These are phyloP conservation scores for Alternaria atra DNA, from an alignment of 2,329 filamentous ascomycete species.

Conservation along the genomic window DNA sequence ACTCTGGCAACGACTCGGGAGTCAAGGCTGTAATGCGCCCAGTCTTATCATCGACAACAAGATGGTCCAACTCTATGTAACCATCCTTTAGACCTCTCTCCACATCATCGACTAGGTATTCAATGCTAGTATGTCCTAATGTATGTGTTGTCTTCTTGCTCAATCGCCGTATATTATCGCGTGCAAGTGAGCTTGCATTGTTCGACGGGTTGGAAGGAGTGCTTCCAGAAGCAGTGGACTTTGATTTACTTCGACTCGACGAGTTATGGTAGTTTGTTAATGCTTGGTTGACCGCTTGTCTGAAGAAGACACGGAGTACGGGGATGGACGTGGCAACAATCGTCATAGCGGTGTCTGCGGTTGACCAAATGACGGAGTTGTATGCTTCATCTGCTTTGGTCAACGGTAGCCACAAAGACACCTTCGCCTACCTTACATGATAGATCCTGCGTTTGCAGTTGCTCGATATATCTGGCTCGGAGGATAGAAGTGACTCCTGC, in stretches of 20 bases:
- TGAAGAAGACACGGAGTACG: constrained; percentile 15
- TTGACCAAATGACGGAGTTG: constrained; percentile 12
- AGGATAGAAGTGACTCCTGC: constrained; percentile 7
- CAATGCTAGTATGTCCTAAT: background rate
- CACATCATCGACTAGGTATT: background rate
- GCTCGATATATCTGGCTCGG: constrained; percentile 4
- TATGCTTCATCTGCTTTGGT: constrained; percentile 9
- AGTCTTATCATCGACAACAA: background rate
- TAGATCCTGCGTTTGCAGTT: background rate
- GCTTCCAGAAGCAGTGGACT: background rate
- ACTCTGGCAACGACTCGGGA: background rate
- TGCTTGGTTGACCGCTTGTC: background rate
- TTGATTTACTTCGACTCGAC: background rate
- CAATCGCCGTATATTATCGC: background rate
- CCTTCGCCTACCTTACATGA: background rate
- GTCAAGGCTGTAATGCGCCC: background rate
- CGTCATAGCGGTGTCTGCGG: constrained; percentile 10
- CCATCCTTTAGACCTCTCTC: background rate
- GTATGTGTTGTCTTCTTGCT: background rate
- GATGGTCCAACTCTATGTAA: background rate
- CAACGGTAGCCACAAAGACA: background rate
- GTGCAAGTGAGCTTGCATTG: background rate
- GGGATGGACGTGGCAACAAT: constrained; percentile 13
- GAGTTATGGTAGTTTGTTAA: constrained; percentile 2
- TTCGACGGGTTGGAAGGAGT: background rate